Conservation (phyloP, 352 stramenopile species). For the Phytophthora brassicae region DNA sequence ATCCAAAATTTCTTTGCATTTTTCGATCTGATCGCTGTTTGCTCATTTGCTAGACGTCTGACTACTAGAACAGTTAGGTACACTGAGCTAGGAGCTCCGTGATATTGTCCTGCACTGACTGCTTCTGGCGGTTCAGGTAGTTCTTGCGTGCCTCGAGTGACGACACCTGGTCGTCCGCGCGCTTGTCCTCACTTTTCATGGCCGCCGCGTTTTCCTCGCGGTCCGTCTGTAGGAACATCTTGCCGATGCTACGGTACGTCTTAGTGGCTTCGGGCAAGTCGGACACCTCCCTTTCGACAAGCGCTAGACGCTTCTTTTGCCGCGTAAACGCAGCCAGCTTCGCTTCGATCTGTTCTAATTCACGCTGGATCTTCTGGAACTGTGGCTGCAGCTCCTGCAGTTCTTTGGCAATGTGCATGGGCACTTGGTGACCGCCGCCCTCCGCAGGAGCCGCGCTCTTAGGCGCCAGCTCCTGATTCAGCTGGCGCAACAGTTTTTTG, state of each 20-base stretch:
- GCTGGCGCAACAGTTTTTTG: conserved; percentile 74
- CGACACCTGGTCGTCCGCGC: conserved; percentile 66
- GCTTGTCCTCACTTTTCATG: conserved; percentile 61
- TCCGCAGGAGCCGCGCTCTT: conserved; percentile 17
- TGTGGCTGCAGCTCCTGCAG: conserved; percentile 82
- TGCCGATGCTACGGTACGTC: conserved; percentile 80
- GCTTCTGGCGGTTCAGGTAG: conserved; percentile 80
- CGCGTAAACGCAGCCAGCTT: conserved; percentile 60
- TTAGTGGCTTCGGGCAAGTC: conserved; percentile 61
- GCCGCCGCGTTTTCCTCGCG: conserved; percentile 51
- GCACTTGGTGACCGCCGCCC: conserved; percentile 45
- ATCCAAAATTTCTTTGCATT: conserved; percentile 28
- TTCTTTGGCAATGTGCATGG: conserved; percentile 68
- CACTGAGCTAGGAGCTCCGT: conserved; percentile 79
- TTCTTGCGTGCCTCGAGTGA: conserved; percentile 81
- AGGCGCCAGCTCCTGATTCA: conserved; percentile 51
- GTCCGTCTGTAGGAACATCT: conserved; percentile 80
- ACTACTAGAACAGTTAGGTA: conserved; percentile 39
- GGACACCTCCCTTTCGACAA: conserved; percentile 71
- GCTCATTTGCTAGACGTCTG: not conserved
- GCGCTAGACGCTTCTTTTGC: conserved; percentile 77
- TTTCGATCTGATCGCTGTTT: not conserved
- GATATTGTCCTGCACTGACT: conserved; percentile 80
- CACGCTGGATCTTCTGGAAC: conserved; percentile 74
- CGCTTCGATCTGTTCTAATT: conserved; percentile 77